phyloP scores from a whole-genome alignment of 2,329 filamentous ascomycete genomes.

The Bipolaris bicolor region DNA sequence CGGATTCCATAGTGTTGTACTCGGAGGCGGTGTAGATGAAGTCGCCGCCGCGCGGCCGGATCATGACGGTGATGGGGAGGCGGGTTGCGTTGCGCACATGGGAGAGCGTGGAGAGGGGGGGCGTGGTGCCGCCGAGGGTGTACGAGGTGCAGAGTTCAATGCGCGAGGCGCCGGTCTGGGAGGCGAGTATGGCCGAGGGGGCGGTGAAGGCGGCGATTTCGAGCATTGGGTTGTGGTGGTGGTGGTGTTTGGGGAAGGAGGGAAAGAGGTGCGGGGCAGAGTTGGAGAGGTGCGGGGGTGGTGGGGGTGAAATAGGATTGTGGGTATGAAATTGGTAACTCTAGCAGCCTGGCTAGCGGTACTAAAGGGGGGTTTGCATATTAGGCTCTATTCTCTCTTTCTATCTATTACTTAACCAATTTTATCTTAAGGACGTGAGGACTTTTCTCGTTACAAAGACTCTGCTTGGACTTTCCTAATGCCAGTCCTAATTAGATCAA shows the following conservation, averaged over 20 bases:
- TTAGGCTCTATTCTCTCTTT: too few species aligned
- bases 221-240: conserved; percentile 34
- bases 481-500: too few species aligned
- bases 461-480: too few species aligned
- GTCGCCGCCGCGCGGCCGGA: conserved; percentile 56
- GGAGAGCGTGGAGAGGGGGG: conserved; percentile 34
- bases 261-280: not conserved
- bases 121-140: conserved; percentile 53
- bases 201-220: conserved; percentile 60
- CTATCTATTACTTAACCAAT: too few species aligned
- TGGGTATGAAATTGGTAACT: too few species aligned
- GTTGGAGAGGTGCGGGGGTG: not conserved
- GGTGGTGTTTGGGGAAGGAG: not conserved
- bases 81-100: conserved; percentile 30
- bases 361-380: too few species aligned
- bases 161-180: conserved; percentile 53
- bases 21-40: conserved; percentile 55
- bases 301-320: not conserved
- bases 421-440: too few species aligned
- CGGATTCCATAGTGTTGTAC: conserved; percentile 52
- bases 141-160: conserved; percentile 59
- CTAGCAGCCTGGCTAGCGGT: too few species aligned
- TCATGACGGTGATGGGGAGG: conserved; percentile 60
- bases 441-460: too few species aligned
- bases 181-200: conserved; percentile 53